phyloP scores from a whole-genome alignment of 768 basidiomycete genomes.

The Leucocoprinus sp. region DNA sequence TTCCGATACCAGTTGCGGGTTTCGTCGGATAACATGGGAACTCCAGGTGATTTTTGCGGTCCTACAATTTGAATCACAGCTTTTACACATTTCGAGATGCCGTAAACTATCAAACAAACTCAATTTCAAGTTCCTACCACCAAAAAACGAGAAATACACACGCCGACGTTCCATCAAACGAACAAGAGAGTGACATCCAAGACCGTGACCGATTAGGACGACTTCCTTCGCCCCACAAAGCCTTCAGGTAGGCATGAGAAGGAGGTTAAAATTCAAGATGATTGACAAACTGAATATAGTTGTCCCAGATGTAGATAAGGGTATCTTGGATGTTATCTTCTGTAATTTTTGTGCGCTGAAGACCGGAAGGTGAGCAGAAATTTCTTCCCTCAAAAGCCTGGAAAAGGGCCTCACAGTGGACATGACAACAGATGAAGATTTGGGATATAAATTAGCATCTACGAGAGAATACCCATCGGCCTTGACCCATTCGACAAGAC shows the following conservation, averaged over 20 bases:
- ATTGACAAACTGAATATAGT: slow-evolving; percentile 77
- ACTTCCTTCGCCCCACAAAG: slow-evolving; percentile 67
- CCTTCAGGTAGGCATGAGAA: slow-evolving; percentile 29
- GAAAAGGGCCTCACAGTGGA: background rate
- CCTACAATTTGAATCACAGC: slow-evolving; percentile 78
- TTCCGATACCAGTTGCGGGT: slow-evolving; percentile 67
- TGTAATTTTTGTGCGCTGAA: slow-evolving; percentile 31
- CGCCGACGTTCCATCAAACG: slow-evolving; percentile 66
- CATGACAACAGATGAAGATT: slow-evolving; percentile 34
- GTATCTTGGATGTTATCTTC: slow-evolving; percentile 49
- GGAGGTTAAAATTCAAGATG: background rate
- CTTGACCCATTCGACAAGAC: slow-evolving; percentile 71
- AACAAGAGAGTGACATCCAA: slow-evolving; percentile 70
- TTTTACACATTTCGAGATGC: slow-evolving; percentile 55
- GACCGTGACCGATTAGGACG: slow-evolving; percentile 81
- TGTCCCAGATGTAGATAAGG: slow-evolving; percentile 89
- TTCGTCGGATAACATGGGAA: slow-evolving; percentile 47
- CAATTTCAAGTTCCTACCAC: background rate
- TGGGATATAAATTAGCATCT: slow-evolving; percentile 80
- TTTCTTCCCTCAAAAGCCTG: too few relatives aligned
- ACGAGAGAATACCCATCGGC: slow-evolving; percentile 62
- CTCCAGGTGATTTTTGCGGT: slow-evolving; percentile 42
- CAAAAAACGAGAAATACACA: slow-evolving; percentile 24
- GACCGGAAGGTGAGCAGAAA: too few relatives aligned
- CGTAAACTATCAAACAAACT: slow-evolving; percentile 24